Evolutionary conservation across 1,139 yeast genomes (phyloP).

Genomic region (Nakaseomyces glabratus): DNA sequence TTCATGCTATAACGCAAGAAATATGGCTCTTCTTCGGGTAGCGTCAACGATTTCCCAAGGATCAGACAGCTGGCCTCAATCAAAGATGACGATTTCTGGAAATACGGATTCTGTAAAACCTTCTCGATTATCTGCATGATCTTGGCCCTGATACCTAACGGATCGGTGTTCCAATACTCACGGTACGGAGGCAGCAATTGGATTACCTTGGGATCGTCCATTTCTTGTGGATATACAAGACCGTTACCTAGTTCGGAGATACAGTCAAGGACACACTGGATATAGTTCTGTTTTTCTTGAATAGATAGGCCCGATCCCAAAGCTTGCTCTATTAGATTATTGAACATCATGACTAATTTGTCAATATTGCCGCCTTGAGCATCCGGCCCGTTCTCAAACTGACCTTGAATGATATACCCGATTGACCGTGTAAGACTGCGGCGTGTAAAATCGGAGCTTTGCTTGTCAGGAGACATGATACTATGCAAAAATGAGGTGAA

Average conservation of each 20-base stretch:
- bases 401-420: slow-evolving; percentile 48
- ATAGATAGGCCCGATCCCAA: slow-evolving; percentile 15
- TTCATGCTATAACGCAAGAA: slow-evolving; percentile 24
- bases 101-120: slow-evolving; percentile 17
- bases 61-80: slow-evolving; percentile 28
- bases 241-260: slow-evolving; percentile 64
- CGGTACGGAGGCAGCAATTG: slow-evolving; percentile 28
- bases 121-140: slow-evolving; percentile 31
- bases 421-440: slow-evolving; percentile 54
- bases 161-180: slow-evolving; percentile 34
- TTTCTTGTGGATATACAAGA: slow-evolving; percentile 49
- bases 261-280: slow-evolving; percentile 50
- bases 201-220: slow-evolving; percentile 29
- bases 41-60: slow-evolving; percentile 24
- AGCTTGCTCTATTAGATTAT: slow-evolving; percentile 16
- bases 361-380: slow-evolving; percentile 33
- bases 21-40: slow-evolving; percentile 27
- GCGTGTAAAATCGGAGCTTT: slow-evolving; percentile 44
- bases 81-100: slow-evolving; percentile 21
- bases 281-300: slow-evolving; percentile 30
- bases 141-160: slow-evolving; percentile 32
- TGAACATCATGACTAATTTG: slow-evolving; percentile 26
- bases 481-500: slow-evolving; percentile 46
- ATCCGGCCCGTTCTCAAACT: slow-evolving; percentile 38
- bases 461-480: slow-evolving; percentile 39